Evolutionary conservation across 179 eudicot species (phyloP), one percentile per base, ranked within the genome.

Genomic region (Gypsophila paniculata): DNA sequence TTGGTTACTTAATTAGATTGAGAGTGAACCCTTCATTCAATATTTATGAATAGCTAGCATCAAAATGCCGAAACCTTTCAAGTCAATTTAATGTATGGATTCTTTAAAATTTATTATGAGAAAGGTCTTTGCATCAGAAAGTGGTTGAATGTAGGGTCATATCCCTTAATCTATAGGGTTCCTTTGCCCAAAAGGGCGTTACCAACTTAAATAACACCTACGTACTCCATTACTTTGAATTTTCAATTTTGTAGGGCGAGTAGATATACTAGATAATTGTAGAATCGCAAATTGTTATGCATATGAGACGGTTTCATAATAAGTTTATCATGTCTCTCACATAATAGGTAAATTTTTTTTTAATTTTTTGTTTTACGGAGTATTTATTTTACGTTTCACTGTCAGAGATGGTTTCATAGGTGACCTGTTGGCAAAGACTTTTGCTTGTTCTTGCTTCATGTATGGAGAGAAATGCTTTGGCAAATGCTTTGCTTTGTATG

Each of bases 121-220:
- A 18, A 54, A 19, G 59, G 25, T 6, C 23, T 18, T 18, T 8
- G 2, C 34, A 3, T 58, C 39, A 14, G 48, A 29, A 26, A 55
- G 46, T 55, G 52, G 52, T 46, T 55, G 69, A 19, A 39, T 65
- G 69, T 65, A 44, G 69, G 69, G 54, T 23, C 69, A 25, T 18
- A 44, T 38, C 69, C 69, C 7, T 65, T 17, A 65, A 19, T 42
- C 12, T 65, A 65, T 65, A 65, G 32, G 34, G 49, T 42, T 10
- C 15, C 62, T 59, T 22, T 22, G 62, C 62, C 62, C 34, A 11
- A 25, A 25, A 25, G 62, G 59, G 23, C 23, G 4, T 18, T 54
- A 46, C 52, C 22, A 17, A 54, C 19, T 54, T 54, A 19, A 17
- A 2, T n/a, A 19, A 54, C 59, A 54, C 22, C 3, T n/a, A n/a